phyloP scores from a whole-genome alignment of 768 basidiomycete genomes.

The Pleurotus tuber-regium region DNA sequence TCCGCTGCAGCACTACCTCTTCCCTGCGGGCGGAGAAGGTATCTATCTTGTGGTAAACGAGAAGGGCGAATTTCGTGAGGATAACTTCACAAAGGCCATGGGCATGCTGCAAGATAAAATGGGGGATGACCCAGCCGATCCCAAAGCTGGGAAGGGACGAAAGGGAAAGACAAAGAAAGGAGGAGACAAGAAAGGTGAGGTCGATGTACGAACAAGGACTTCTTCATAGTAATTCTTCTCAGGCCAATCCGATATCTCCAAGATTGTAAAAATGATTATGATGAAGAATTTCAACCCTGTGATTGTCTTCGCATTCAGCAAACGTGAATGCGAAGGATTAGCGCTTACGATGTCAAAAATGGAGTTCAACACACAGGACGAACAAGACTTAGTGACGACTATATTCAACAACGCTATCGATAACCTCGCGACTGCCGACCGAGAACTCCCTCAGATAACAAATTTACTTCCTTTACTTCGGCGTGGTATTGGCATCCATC shows the following conservation, averaged over 20 bases:
- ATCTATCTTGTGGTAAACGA: slow-evolving; percentile 99
- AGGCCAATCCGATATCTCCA: slow-evolving; percentile 93
- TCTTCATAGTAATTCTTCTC: background rate
- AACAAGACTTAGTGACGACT: slow-evolving; percentile 79
- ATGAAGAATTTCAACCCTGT: slow-evolving; percentile 96
- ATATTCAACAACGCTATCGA: slow-evolving; percentile 96
- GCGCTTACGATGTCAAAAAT: slow-evolving; percentile 93
- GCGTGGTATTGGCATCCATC: slow-evolving; percentile 97
- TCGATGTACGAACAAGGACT: background rate
- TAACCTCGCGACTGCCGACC: slow-evolving; percentile 82
- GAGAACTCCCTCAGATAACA: slow-evolving; percentile 88
- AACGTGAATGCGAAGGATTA: slow-evolving; percentile 93
- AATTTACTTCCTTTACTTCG: slow-evolving; percentile 90
- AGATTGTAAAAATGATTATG: slow-evolving; percentile 99
- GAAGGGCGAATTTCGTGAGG: slow-evolving; percentile 94
- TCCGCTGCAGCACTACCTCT: slow-evolving; percentile 96
- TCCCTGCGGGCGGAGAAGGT: slow-evolving; percentile 94
- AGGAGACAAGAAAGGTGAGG: slow-evolving; percentile 84
- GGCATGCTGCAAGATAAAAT: slow-evolving; percentile 79
- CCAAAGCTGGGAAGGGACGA: slow-evolving; percentile 76
- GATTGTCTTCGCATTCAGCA: slow-evolving; percentile 98
- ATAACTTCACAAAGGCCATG: slow-evolving; percentile 98
- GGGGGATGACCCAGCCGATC: slow-evolving; percentile 92
- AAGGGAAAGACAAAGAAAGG: slow-evolving; percentile 95
- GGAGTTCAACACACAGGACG: slow-evolving; percentile 91